Evolutionary conservation across 768 basidiomycete species (phyloP), one percentile per base, ranked within the genome.

Genomic region (Exsudoporus frostii): DNA sequence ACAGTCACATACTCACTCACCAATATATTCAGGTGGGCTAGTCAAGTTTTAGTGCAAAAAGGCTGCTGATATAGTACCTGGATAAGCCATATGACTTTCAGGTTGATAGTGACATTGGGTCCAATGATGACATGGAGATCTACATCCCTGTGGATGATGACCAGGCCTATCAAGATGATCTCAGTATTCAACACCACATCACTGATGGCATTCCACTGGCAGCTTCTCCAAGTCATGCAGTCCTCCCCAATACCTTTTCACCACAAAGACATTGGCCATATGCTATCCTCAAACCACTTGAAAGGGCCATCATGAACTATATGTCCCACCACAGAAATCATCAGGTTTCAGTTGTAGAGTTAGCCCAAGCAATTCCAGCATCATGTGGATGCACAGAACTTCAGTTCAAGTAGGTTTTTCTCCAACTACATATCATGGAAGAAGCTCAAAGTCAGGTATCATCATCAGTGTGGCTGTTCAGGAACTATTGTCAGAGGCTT

Each of bases 401-500:
- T 32, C 48, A 71, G 7, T 60, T 71, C 40, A 11, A 40, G 67
- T 69, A 9, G 9, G 63, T 55, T 27, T 24, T 54, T 51, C 32
- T 17, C 43, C 9, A 40, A 32, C 7, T 45, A 17, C 19, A 19
- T 20, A 14, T 34, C 5, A 14, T 42, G 25, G 10, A n/a, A n/a
- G 29, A 29, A 32, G 5, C 33, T 58, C 20, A 59, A 37, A 27
- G 7, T 27, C 30, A 14, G 32, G 1, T 25, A 9, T 45, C 1
- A 22, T 33, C 20, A 32, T 33, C 6, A 69, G 67, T 9, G n/a
- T 40, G 45, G 56, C 65, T 24, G 4, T 67, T 9, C 53, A 69
- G 32, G 34, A 32, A 39, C 36, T 69, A 10, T 43, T 69, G 14
- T 59, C 53, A 36, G 69, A 69, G 37, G 69, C 61, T 39, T 70